Conservation (phyloP, 495 filamentous ascomycete species). For the Staphylotrichum longicolle region DNA sequence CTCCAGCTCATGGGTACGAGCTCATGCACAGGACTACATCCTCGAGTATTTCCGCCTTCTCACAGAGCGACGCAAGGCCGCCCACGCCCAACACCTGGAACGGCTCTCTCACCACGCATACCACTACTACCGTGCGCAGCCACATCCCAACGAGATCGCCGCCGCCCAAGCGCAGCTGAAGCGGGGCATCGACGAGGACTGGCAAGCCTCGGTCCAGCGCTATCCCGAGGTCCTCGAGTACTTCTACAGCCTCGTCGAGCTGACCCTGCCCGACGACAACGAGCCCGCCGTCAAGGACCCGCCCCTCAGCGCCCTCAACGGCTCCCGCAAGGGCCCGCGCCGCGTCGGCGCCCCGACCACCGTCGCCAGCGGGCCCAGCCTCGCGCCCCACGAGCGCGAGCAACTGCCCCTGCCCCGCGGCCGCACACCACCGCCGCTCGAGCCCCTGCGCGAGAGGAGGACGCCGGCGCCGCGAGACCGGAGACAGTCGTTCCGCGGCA, state of each 20-base stretch:
- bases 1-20: conserved; percentile 63
- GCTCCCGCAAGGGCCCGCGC: conserved; percentile 40
- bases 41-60: conserved; percentile 64
- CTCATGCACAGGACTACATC: conserved; percentile 67
- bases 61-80: conserved; percentile 57
- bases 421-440: conserved; percentile 36
- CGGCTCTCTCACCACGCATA: conserved; percentile 57
- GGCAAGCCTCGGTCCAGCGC: conserved; percentile 63
- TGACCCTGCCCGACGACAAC: conserved; percentile 56
- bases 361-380: conserved; percentile 36
- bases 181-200: conserved; percentile 70
- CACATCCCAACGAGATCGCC: conserved; percentile 56
- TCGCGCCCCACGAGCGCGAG: conserved; percentile 32
- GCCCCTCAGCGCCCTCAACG: conserved; percentile 52
- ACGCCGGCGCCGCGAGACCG: conserved; percentile 34
- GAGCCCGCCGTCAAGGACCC: conserved; percentile 55
- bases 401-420: conserved; percentile 27
- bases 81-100: conserved; percentile 54
- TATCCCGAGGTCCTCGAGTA: conserved; percentile 75
- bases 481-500: conserved; percentile 27
- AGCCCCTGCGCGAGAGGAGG: conserved; percentile 35
- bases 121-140: conserved; percentile 54
- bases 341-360: conserved; percentile 31
- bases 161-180: conserved; percentile 60
- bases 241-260: conserved; percentile 63